phyloP scores from a whole-genome alignment of 2,329 filamentous ascomycete species.

The Sodiomyces alkalinus region DNA sequence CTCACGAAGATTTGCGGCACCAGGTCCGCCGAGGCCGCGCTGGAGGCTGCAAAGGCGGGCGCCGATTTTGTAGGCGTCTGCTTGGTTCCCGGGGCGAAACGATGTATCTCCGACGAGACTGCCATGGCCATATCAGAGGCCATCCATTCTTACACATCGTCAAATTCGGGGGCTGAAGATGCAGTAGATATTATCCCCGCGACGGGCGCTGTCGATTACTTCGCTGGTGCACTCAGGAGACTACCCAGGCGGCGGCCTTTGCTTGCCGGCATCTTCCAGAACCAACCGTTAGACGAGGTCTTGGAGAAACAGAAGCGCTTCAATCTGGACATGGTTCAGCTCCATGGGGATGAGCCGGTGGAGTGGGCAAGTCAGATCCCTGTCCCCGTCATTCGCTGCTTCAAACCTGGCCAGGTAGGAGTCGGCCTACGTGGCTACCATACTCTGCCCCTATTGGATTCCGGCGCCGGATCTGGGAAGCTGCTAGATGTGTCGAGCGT shows the following conservation, averaged over 20 bases:
- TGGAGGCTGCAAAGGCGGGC: slow-evolving; percentile 66
- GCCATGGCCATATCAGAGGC: slow-evolving; percentile 68
- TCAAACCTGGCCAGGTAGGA: slow-evolving; percentile 60
- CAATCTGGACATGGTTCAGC: slow-evolving; percentile 73
- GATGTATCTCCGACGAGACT: slow-evolving; percentile 64
- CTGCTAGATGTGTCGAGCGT: slow-evolving; percentile 59
- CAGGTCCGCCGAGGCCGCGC: slow-evolving; percentile 64
- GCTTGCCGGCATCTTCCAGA: slow-evolving; percentile 85
- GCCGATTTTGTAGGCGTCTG: slow-evolving; percentile 93
- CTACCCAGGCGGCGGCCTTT: slow-evolving; percentile 47
- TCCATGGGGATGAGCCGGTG: slow-evolving; percentile 82
- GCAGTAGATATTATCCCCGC: slow-evolving; percentile 15
- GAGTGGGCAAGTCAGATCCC: slow-evolving; percentile 87
- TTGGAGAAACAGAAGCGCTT: slow-evolving; percentile 63
- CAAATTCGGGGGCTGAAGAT: slow-evolving; percentile 14
- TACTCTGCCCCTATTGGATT: slow-evolving; percentile 70
- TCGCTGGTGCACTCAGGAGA: slow-evolving; percentile 35
- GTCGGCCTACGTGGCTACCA: slow-evolving; percentile 68
- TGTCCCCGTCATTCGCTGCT: slow-evolving; percentile 79
- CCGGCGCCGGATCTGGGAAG: slow-evolving; percentile 71
- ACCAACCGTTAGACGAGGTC: slow-evolving; percentile 74
- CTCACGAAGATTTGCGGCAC: slow-evolving; percentile 95
- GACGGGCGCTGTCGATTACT: slow-evolving; percentile 46
- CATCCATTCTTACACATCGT: slow-evolving; percentile 53
- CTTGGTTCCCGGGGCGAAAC: slow-evolving; percentile 64